Base-by-base conservation (phyloP, 495 filamentous ascomycete species). In the Darksidea phi region DNA sequence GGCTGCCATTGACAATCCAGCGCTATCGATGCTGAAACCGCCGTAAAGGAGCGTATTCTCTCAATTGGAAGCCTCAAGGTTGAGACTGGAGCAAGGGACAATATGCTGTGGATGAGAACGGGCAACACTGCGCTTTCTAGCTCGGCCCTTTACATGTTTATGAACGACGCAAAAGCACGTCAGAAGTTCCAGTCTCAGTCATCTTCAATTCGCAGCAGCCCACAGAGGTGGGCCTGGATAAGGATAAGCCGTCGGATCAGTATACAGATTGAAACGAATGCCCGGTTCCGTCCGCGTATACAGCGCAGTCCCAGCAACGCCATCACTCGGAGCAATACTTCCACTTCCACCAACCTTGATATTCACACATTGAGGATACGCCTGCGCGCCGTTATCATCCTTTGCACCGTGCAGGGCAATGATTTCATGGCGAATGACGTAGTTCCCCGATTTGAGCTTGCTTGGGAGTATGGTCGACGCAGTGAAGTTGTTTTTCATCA, bases 371-470 rank as follows among this genome's bases (percentile, higher is more conserved):
- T 60, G 57, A 1, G 62, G 62, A 46, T 65, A 65, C 15, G 18
- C 15, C 50, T 65, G 62, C 1, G 62, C 62, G 12, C 62, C 62
- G 48, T 61, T 47, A 25, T 17, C 50, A 6, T 61, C 42, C 3
- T 36, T 11, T 2, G 36, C 62, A 3, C 34, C 54, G 48, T 64
- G 61, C 23, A 64, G 41, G 2, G 61, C 61, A 41, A 64, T 64
- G 46, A 65, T 65, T 34, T 65, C 62, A 38, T 65, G 62, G 5
- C 62, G 48, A 20, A 65, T 10, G 21, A 65, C 62, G 50, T 65
- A 65, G 36, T 58, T 59, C 12, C 59, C 59, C 1, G 59, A 20
- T 17, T 47, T 49, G 1, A 63, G 52, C 2, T 63, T 56, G 4
- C 18, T 37, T 8, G 59, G 59, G 20, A 63, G 36, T 1, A 34